These are phyloP conservation scores for Trametes pubescens DNA, from an alignment of 1,284 basidiomycete genomes.

Conservation along the genomic window DNA sequence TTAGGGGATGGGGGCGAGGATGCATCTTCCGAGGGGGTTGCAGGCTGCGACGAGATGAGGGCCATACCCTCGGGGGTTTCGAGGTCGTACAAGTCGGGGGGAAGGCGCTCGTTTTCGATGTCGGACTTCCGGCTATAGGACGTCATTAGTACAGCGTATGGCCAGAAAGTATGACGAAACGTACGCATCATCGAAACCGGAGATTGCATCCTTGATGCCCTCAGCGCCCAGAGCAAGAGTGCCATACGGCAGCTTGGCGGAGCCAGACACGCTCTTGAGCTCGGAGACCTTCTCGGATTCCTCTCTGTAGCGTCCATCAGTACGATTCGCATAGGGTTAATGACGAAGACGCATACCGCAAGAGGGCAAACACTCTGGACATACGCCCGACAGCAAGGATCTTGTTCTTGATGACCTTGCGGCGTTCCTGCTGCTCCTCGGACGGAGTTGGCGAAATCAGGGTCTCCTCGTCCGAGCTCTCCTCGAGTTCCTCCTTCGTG, in stretches of 20 bases:
- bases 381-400: conserved; percentile 98
- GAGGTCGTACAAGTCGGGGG: conserved; percentile 94
- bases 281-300: conserved; percentile 98
- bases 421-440: conserved; percentile 75
- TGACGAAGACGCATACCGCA: conserved; percentile 71
- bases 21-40: conserved; percentile 58
- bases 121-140: conserved; percentile 89
- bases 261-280: conserved; percentile 90
- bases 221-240: conserved; percentile 91
- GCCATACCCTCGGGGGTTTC: conserved; percentile 79
- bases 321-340: background rate
- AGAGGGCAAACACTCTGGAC: conserved; percentile 93
- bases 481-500: conserved; percentile 94
- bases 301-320: conserved; percentile 64
- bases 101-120: conserved; percentile 98
- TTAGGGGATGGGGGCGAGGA: conserved; percentile 59
- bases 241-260: conserved; percentile 84
- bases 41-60: conserved; percentile 57
- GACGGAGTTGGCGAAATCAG: conserved; percentile 48
- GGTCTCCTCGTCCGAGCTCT: conserved; percentile 76
- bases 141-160: background rate
- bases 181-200: conserved; percentile 94
- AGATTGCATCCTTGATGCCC: conserved; percentile 96
- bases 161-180: conserved; percentile 47
- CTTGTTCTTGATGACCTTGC: conserved; percentile 95